Conservation (phyloP, 345 rosid genomes). For the Pugionium dolabratum region DNA sequence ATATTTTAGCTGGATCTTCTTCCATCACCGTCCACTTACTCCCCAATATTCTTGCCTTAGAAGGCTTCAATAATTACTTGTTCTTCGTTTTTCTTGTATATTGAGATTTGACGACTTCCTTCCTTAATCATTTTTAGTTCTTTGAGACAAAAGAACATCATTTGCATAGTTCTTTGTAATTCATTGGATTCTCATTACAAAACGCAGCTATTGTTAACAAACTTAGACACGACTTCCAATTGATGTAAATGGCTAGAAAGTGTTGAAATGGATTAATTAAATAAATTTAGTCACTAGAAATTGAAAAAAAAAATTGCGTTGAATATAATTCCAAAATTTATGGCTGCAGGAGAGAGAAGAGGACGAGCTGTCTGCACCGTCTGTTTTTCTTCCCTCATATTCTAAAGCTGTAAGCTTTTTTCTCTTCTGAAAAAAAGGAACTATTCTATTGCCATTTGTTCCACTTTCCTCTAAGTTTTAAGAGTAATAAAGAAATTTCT, state of each 20-base stretch:
- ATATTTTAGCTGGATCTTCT: not conserved
- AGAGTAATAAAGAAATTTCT: slow-evolving; percentile 32
- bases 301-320: no score
- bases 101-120: slow-evolving; percentile 26
- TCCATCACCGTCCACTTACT: slow-evolving; percentile 27
- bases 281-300: no score
- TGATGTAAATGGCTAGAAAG: not conserved
- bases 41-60: slow-evolving; percentile 38
- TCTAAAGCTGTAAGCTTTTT: slow-evolving; percentile 18
- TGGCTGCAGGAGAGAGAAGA: slow-evolving; percentile 2
- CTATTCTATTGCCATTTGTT: slow-evolving; percentile 10
- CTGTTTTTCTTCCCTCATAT: slow-evolving; percentile 27
- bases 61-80: slow-evolving; percentile 45
- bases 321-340: not conserved
- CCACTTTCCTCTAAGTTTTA: slow-evolving; percentile 29
- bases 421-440: slow-evolving; percentile 15
- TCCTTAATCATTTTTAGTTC: not conserved
- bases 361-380: slow-evolving; percentile 33
- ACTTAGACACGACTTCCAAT: no score
- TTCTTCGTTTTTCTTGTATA: slow-evolving; percentile 19
- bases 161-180: not conserved
- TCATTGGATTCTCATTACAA: slow-evolving; percentile 1
- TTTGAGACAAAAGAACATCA: no score
- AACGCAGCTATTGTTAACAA: no score
- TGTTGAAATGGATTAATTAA: no score